A percentile compares a stretch with the other conserved stretches of the same genome.
Conservation (phyloP, 164 flowering plant genomes). For the Tinospora cordifolia region DNA sequence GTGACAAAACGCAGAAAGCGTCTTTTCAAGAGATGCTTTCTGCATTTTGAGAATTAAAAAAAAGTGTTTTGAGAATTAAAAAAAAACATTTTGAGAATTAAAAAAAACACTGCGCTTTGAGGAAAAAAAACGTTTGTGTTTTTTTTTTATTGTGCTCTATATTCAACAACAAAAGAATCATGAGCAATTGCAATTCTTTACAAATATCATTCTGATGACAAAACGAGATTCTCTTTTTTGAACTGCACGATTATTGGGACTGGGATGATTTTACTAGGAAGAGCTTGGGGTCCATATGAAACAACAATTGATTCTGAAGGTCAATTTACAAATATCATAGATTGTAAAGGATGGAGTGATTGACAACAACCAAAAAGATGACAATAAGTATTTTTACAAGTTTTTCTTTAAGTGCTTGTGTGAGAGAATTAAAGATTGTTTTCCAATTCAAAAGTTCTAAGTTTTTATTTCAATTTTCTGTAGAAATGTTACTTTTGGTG, state of each 20-base stretch:
- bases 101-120: too few species aligned
- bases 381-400: slow-evolving; percentile 15
- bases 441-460: not conserved
- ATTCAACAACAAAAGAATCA: slow-evolving; percentile 35
- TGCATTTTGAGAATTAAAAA: too few species aligned
- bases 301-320: slow-evolving; percentile 48
- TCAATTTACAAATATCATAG: slow-evolving; percentile 37
- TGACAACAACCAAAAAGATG: slow-evolving; percentile 49
- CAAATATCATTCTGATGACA: slow-evolving; percentile 38
- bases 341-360: slow-evolving; percentile 65
- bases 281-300: slow-evolving; percentile 89
- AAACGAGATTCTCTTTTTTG: slow-evolving; percentile 73
- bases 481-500: slow-evolving; percentile 69
- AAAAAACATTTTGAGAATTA: too few species aligned
- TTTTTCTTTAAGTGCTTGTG: too few species aligned
- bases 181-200: slow-evolving; percentile 87
- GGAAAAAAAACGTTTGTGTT: too few species aligned
- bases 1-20: too few species aligned
- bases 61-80: too few species aligned
- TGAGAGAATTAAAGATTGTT: not conserved
- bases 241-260: slow-evolving; percentile 54
- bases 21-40: too few species aligned
- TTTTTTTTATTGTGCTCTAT: slow-evolving; percentile 46
- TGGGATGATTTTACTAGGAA: slow-evolving; percentile 49
- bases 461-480: not conserved